phyloP scores from a whole-genome alignment of 441 rosid genomes.

The Erodium texanum region DNA sequence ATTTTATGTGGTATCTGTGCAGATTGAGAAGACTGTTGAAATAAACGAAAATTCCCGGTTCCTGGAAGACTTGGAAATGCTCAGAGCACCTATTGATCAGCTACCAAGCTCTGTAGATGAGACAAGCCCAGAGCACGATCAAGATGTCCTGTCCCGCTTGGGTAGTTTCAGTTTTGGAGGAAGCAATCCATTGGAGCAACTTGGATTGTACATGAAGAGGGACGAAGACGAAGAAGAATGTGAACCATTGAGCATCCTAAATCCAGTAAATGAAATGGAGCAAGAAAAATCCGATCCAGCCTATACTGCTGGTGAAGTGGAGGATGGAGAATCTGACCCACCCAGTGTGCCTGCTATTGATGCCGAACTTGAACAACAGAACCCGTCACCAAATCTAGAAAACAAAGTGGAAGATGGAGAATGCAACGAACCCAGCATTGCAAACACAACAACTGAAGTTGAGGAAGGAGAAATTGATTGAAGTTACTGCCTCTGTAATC shows the following conservation, averaged over 20 bases:
- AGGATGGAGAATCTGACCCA: not conserved
- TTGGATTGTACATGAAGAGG: constrained; percentile 57
- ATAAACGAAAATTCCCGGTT: constrained; percentile 60
- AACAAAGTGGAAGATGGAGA: constrained; percentile 49
- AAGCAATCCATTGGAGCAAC: constrained; percentile 57
- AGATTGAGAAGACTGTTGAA: constrained; percentile 78
- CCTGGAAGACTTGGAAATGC: constrained; percentile 64
- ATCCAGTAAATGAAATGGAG: constrained; percentile 37
- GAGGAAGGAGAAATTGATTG: constrained; percentile 74
- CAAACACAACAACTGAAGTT: constrained; percentile 26
- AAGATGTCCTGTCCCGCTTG: constrained; percentile 30
- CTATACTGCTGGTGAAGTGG: not conserved
- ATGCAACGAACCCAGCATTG: constrained; percentile 32
- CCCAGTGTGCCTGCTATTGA: not conserved
- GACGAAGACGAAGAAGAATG: constrained; percentile 71
- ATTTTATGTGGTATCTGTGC: constrained; percentile 18
- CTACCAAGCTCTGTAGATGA: constrained; percentile 47
- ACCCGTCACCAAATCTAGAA: not conserved
- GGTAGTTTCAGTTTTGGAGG: constrained; percentile 53
- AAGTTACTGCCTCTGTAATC: not conserved
- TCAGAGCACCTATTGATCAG: constrained; percentile 42
- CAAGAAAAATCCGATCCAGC: constrained; percentile 26
- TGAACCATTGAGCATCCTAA: constrained; percentile 31
- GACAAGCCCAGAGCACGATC: constrained; percentile 43
- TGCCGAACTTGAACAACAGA: too few relatives aligned